These are phyloP conservation scores for Oldenlandia corymbosa DNA, from an alignment of 257 asterid species.

Conservation along the genomic window DNA sequence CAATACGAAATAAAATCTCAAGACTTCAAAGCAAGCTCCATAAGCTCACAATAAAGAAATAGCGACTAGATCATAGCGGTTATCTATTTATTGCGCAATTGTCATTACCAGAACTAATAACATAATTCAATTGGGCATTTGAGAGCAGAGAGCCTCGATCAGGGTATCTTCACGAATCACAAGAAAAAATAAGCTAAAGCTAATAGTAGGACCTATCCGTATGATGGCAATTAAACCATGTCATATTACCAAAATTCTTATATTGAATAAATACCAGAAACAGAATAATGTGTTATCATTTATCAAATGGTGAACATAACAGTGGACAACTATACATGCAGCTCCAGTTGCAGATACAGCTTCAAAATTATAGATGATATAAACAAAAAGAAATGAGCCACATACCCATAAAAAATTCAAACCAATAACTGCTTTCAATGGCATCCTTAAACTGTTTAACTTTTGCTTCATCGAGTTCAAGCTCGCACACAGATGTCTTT, in stretches of 20 bases:
- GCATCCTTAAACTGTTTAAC: slow-evolving; percentile 58
- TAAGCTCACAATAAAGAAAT: too few relatives aligned
- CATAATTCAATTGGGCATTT: background rate
- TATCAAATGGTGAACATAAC: background rate
- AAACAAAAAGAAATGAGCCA: background rate
- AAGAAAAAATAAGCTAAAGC: too few relatives aligned
- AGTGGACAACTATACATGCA: background rate
- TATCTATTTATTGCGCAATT: background rate
- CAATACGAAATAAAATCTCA: background rate
- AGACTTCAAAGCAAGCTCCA: background rate
- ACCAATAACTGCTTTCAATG: slow-evolving; percentile 52
- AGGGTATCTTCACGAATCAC: too few relatives aligned
- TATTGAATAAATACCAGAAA: too few relatives aligned
- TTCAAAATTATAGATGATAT: background rate
- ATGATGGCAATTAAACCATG: background rate
- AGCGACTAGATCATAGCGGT: background rate
- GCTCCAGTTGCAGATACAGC: background rate
- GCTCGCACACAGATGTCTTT: slow-evolving; percentile 37
- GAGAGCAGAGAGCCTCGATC: too few relatives aligned
- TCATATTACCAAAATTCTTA: background rate
- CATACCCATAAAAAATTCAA: slow-evolving; percentile 61
- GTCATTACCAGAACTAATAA: background rate
- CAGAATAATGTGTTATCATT: background rate
- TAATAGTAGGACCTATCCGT: background rate
- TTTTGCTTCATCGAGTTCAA: slow-evolving; percentile 49